Conservation (phyloP, 192 early-diverging fungal genomes). For the Mortierella claussenii region DNA sequence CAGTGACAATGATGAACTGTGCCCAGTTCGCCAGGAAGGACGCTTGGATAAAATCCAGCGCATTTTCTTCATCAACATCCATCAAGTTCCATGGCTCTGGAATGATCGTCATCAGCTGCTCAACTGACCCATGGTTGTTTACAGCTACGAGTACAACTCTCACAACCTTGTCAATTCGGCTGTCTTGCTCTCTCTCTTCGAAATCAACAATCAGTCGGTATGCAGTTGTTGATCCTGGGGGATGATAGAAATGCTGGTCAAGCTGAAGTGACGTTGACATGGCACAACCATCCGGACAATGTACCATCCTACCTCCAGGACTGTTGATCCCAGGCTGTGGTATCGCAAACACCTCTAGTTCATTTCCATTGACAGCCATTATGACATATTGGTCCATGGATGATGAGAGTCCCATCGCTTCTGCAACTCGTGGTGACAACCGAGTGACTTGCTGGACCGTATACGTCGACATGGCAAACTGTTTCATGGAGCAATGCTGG, state of each 20-base stretch:
- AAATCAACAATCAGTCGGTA: conserved; percentile 14
- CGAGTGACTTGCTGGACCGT: conserved; percentile 3
- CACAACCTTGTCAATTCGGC: neutral
- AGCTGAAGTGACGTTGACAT: neutral
- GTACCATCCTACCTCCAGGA: neutral
- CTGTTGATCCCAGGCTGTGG: neutral
- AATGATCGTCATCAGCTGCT: conserved; percentile 1
- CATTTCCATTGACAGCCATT: conserved; percentile 15
- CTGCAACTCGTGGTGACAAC: neutral
- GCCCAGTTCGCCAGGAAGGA: conserved; percentile 6
- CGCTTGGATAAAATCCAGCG: conserved; percentile 7
- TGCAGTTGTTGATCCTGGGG: neutral
- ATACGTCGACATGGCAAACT: conserved; percentile 12
- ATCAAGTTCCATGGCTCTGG: conserved; percentile 10
- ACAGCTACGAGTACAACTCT: neutral
- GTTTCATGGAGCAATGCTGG: conserved; percentile 2
- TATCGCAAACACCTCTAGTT: conserved; percentile 4
- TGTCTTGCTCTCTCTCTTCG: conserved; percentile 9
- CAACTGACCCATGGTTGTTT: neutral
- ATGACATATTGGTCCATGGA: conserved; percentile 1
- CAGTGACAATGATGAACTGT: conserved; percentile 4
- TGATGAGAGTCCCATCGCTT: too few relatives aligned
- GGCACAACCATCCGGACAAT: neutral
- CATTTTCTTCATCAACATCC: conserved; percentile 8
- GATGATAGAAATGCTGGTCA: conserved; percentile 1